Conservation (phyloP, 179 eudicot species). For the Patellifolia procumbens region DNA sequence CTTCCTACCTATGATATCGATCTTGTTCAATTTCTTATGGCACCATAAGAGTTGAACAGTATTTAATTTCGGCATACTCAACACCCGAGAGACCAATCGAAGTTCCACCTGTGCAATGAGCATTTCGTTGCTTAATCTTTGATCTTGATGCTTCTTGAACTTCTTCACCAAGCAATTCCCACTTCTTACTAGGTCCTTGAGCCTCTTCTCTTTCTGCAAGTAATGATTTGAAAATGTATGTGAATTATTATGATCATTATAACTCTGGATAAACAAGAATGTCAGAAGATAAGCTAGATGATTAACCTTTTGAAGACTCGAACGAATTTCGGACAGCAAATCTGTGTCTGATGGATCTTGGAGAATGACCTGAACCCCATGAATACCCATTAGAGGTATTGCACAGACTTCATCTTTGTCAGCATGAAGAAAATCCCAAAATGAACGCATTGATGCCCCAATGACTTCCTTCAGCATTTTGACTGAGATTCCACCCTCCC, state of each 20-base stretch:
- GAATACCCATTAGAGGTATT: conserved; percentile 39
- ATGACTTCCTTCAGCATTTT: conserved; percentile 51
- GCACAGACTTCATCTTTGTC: conserved; percentile 51
- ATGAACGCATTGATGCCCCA: conserved; percentile 59
- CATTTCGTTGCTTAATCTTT: conserved; percentile 32
- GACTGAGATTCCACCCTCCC: conserved; percentile 41
- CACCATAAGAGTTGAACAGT: conserved; percentile 79
- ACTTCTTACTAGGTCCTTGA: conserved; percentile 67
- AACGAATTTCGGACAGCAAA: conserved; percentile 47
- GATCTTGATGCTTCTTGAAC: conserved; percentile 60
- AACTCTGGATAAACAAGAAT: background rate
- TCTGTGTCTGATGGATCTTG: conserved; percentile 49
- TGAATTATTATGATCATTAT: background rate
- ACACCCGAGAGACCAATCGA: conserved; percentile 65
- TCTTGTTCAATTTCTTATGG: conserved; percentile 58
- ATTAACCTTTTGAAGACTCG: conserved; percentile 67
- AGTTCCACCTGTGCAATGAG: conserved; percentile 66
- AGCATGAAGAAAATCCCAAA: conserved; percentile 71
- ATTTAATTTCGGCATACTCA: conserved; percentile 54
- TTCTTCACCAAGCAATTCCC: conserved; percentile 81
- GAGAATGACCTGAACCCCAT: conserved; percentile 37
- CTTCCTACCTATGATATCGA: conserved; percentile 51
- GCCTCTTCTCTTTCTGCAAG: conserved; percentile 80
- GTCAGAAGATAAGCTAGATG: background rate
- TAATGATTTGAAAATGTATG: background rate